Conservation (phyloP, 2,329 filamentous ascomycete genomes). For the Blastomyces parvus region DNA sequence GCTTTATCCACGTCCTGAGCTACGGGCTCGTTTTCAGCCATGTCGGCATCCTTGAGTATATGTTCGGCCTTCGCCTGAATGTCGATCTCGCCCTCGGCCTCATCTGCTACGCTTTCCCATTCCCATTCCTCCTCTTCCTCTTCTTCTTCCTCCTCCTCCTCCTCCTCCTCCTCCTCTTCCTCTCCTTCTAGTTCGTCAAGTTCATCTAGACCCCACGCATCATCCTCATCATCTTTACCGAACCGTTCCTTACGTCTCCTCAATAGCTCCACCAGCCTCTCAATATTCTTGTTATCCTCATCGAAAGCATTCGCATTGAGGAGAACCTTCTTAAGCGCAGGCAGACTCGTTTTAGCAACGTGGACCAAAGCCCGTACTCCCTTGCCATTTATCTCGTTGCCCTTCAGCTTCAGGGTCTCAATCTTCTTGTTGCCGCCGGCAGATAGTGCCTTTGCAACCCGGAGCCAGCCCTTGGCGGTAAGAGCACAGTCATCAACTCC, state of each 20-base stretch:
- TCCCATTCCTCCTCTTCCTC: slow-evolving; percentile 59
- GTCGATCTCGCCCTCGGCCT: slow-evolving; percentile 44
- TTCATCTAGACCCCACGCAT: slow-evolving; percentile 72
- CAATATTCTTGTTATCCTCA: slow-evolving; percentile 69
- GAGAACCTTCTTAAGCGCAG: slow-evolving; percentile 73
- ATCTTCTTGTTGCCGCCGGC: slow-evolving; percentile 70
- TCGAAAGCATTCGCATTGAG: slow-evolving; percentile 92
- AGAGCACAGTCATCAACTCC: slow-evolving; percentile 84
- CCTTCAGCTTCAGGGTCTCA: slow-evolving; percentile 74
- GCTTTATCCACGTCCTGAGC: slow-evolving; percentile 67
- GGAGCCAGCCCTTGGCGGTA: slow-evolving; percentile 62
- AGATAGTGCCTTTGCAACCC: slow-evolving; percentile 62
- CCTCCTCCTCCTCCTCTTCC: slow-evolving; percentile 58
- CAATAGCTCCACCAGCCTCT: slow-evolving; percentile 59
- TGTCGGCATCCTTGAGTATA: slow-evolving; percentile 53
- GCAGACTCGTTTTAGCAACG: slow-evolving; percentile 59
- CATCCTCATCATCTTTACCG: slow-evolving; percentile 51
- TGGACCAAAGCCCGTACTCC: slow-evolving; percentile 62
- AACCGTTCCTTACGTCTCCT: slow-evolving; percentile 67
- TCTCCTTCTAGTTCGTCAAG: slow-evolving; percentile 72
- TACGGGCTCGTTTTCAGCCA: slow-evolving; percentile 50
- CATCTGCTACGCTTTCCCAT: slow-evolving; percentile 56
- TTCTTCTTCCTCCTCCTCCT: slow-evolving; percentile 57
- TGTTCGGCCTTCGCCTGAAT: slow-evolving; percentile 63
- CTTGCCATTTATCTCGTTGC: slow-evolving; percentile 80